Base-by-base conservation (phyloP, 2,329 filamentous ascomycete genomes). In the Cladophialophora carrionii region DNA sequence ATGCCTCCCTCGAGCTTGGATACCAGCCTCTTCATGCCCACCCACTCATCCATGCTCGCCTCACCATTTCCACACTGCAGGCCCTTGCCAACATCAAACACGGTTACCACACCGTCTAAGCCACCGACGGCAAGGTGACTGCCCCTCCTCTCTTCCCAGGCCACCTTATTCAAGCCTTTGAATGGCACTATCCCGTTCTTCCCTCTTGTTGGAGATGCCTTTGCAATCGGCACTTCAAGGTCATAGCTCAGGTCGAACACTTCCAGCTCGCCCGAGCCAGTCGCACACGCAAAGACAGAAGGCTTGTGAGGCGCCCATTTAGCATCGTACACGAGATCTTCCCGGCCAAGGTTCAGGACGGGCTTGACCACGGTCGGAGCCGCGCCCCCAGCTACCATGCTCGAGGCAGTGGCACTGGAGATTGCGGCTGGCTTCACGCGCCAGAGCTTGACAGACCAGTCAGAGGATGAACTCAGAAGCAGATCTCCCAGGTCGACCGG, bases 401-500 rank as follows among this genome's bases (percentile, higher is more conserved):
- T 78, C 76, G 49, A 81, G 80, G 68, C 85, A 82, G 60, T 62
- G 4, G 77, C 76, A 4, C 78, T 76, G 2, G 74, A 72, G 51
- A 77, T 78, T 10, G 71, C 81, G 71, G 75, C 78, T 48, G 74
- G 78, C 51, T 92, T 90, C 14, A 96, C 90, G 77, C 95, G 95
- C 95, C 95, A 99, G 17, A 99, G 82, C 79, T 96, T 97, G 71
- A 97, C 92, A 71, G 90, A 96, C 95, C 95, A 99, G 80, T 99
- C 95, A 7, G 99, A 83, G 51, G 90, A 94, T 3, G 91, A 90
- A n/a, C 90, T 93, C 57, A 99, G 85, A 65, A 98, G 91, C 5
- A 99, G 82, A 74, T 99, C 96, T 31, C 94, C 93, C 5, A 99
- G 87, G 78, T 99, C 96, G 58, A 99, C 89, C 2, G 93, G 92